phyloP scores from a whole-genome alignment of 441 rosid species.

The Mallotus repandus region DNA sequence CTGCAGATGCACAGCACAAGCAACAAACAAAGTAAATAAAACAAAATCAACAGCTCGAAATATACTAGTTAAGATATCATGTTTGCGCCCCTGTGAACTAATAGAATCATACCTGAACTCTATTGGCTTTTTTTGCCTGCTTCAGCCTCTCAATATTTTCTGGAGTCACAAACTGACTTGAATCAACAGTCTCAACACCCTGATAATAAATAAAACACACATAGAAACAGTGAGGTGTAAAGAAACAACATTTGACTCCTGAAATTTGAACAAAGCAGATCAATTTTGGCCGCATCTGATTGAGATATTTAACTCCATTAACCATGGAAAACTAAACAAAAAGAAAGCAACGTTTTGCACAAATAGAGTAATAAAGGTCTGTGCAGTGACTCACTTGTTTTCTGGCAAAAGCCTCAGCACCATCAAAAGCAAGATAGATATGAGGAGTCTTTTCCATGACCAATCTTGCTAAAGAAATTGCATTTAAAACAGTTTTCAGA shows the following conservation, averaged over 20 bases:
- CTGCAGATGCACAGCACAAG: conserved; percentile 30
- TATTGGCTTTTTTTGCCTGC: conserved; percentile 74
- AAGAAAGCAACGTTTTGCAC: neutral
- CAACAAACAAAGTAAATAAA: too few relatives aligned
- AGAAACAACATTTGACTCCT: neutral
- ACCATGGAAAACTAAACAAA: too few relatives aligned
- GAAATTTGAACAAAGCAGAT: too few relatives aligned
- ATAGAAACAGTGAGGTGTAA: neutral
- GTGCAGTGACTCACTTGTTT: conserved; percentile 52
- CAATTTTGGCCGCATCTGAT: too few relatives aligned
- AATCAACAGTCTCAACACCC: conserved; percentile 72
- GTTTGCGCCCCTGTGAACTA: neutral
- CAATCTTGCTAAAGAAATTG: conserved; percentile 77
- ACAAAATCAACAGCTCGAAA: neutral
- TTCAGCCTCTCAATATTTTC: conserved; percentile 70
- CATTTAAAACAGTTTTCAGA: conserved; percentile 72
- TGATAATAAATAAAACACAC: conserved; percentile 25
- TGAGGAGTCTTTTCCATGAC: conserved; percentile 97
- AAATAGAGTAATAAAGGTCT: conserved; percentile 1
- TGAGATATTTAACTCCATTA: too few relatives aligned
- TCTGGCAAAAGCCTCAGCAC: conserved; percentile 91
- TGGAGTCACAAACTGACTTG: conserved; percentile 70
- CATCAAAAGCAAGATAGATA: conserved; percentile 72
- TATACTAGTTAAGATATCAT: neutral
- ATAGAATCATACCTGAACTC: conserved; percentile 58